Evolutionary conservation across 192 early-diverging fungal species (phyloP), one percentile per base, ranked within the genome.

Genomic region (Chytriomyces sp.): DNA sequence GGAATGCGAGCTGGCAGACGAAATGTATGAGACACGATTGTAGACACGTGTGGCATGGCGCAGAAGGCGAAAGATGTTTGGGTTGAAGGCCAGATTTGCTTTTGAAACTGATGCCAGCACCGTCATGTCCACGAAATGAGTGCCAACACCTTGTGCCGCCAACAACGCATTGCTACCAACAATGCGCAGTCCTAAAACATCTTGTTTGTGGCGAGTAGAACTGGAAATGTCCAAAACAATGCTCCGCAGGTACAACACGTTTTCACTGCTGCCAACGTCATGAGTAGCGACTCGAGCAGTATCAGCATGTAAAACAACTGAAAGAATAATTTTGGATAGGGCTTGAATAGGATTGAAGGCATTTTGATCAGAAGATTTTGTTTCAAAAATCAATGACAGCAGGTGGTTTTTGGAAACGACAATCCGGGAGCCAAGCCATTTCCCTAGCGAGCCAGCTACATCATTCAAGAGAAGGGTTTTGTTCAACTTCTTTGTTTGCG

Each of bases 41-140:
- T 80, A 66, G 41, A 82, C 76, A 25, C 79, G 59, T 30, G 75
- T 28, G n/a, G 67, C 69, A 36, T 80, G 75, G 2, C 78, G 75
- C 7, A 79, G 28, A 44, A 82, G 77, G 3, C 78, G 76, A 55
- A 84, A 73, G 28, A 84, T 53, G 34, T 82, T 82, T 4, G 80
- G 83, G 40, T 80, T 75, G 36, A 82, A 49, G 3, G 59, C 22
- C n/a, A 70, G 5, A 31, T 30, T 70, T 5, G 38, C 8, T 39
- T 70, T 61, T 8, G 44, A 44, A 2, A 28, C 40, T 19, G 71
- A 73, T 1, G 64, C 30, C 33, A 73, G 52, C 4, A 31, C n/a
- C 19, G 44, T 19, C n/a, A 73, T 54, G 32, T 73, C 59, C 54
- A 59, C 31, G 30, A 70, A 58, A 2, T 8, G 54, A 10, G 52